A percentile compares a stretch with the other conserved stretches of the same genome.
Conservation (phyloP, 257 asterid species). For the Fraxinus cuspidata region DNA sequence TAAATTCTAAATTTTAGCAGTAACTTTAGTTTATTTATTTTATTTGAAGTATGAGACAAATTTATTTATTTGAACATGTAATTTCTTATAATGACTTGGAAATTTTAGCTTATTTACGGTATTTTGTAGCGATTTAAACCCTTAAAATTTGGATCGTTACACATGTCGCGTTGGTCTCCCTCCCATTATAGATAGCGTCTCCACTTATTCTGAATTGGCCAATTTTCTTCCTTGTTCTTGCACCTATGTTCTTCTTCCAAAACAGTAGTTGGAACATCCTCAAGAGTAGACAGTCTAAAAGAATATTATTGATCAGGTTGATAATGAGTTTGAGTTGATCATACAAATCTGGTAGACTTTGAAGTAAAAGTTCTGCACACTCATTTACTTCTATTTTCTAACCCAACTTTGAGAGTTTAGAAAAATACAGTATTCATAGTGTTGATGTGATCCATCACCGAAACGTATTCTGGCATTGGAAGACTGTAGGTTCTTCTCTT, state of each 20-base stretch:
- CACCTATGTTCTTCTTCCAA: neutral
- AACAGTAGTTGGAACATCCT: neutral
- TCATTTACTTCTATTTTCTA: neutral
- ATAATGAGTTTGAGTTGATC: neutral
- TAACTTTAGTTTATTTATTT: no score
- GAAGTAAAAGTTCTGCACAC: conserved; percentile 1
- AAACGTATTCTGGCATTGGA: neutral
- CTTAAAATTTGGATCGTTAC: no score
- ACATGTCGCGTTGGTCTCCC: neutral
- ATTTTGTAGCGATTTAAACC: no score
- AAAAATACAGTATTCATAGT: neutral
- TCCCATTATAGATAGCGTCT: neutral
- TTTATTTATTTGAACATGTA: no score
- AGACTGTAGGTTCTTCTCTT: conserved; percentile 6
- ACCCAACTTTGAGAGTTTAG: neutral
- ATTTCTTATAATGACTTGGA: no score
- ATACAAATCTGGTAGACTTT: neutral
- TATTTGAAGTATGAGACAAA: no score
- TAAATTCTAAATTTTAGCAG: no score
- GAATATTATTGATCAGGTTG: neutral
- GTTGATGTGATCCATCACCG: neutral
- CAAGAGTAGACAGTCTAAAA: no score
- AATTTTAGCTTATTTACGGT: no score
- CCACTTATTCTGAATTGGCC: neutral
- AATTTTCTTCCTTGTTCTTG: no score